Conservation (phyloP, 441 rosid genomes). For the Kokia cookei region DNA sequence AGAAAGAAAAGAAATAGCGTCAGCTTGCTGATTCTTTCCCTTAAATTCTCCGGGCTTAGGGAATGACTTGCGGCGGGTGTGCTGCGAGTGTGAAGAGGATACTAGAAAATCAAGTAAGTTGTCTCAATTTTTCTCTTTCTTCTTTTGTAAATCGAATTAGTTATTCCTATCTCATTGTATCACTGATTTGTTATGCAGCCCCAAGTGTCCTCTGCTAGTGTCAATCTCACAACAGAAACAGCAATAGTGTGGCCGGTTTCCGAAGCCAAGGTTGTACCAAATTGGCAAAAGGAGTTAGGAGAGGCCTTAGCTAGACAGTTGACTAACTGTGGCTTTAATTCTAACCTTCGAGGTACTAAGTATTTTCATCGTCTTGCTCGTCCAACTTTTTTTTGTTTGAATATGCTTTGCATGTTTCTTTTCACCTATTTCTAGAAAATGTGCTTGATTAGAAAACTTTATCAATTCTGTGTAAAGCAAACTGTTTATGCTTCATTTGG, state of each 20-base stretch:
- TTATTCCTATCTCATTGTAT: background rate
- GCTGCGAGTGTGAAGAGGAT: slow-evolving; percentile 91
- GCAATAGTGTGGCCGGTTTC: slow-evolving; percentile 87
- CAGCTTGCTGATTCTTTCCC: background rate
- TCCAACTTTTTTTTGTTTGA: background rate
- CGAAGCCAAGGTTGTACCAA: slow-evolving; percentile 61
- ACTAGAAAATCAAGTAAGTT: slow-evolving; percentile 76
- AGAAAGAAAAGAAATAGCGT: background rate
- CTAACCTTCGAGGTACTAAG: slow-evolving; percentile 68
- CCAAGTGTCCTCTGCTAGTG: slow-evolving; percentile 83
- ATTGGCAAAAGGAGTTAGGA: slow-evolving; percentile 80
- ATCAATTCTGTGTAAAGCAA: background rate
- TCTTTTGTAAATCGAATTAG: background rate
- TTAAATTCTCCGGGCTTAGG: slow-evolving; percentile 29
- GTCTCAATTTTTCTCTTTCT: background rate
- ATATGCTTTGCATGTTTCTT: background rate
- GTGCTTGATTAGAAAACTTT: background rate
- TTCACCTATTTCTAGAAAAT: background rate
- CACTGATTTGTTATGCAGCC: slow-evolving; percentile 43
- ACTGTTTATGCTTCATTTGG: background rate
- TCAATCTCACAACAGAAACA: slow-evolving; percentile 88
- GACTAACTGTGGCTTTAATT: slow-evolving; percentile 73
- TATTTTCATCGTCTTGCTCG: background rate
- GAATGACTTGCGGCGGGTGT: slow-evolving; percentile 95
- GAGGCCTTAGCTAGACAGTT: slow-evolving; percentile 88